Evolutionary conservation across 441 rosid species (phyloP).

Genomic region (Euphorbia neoarborescens): DNA sequence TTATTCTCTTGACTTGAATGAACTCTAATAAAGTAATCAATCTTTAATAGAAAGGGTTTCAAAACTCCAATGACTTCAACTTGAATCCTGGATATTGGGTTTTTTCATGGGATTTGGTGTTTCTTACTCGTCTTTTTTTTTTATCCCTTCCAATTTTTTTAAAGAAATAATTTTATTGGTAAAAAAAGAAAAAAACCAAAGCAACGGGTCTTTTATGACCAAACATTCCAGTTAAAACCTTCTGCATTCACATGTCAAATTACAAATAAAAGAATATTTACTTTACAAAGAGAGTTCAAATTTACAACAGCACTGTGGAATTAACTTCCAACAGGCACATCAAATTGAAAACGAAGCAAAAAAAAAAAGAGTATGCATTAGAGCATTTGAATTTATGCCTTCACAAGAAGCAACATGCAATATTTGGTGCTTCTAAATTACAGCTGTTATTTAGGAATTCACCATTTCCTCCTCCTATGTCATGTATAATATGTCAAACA

Average conservation of each 20-base stretch:
- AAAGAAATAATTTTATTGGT: too few species aligned
- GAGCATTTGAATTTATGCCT: conserved; percentile 5
- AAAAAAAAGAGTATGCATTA: not conserved
- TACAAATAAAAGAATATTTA: conserved; percentile 16
- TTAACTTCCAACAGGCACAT: not conserved
- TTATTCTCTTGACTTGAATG: too few species aligned
- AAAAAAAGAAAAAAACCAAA: too few species aligned
- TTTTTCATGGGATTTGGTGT: too few species aligned
- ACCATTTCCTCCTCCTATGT: not conserved
- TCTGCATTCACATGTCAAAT: too few species aligned
- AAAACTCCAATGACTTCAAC: too few species aligned
- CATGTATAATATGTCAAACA: not conserved
- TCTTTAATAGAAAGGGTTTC: too few species aligned
- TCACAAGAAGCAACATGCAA: not conserved
- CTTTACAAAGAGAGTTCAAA: not conserved
- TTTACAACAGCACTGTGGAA: conserved; percentile 1
- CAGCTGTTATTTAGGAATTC: conserved; percentile 1
- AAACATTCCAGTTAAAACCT: too few species aligned
- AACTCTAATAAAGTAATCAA: too few species aligned
- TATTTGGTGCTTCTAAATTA: conserved; percentile 6
- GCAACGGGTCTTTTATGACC: not conserved
- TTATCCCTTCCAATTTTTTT: too few species aligned
- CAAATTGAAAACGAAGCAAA: not conserved
- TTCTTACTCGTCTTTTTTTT: too few species aligned
- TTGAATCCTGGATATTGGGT: too few species aligned